Base-by-base conservation (phyloP, 2,329 filamentous ascomycete genomes). In the Coniochaeta sp. region DNA sequence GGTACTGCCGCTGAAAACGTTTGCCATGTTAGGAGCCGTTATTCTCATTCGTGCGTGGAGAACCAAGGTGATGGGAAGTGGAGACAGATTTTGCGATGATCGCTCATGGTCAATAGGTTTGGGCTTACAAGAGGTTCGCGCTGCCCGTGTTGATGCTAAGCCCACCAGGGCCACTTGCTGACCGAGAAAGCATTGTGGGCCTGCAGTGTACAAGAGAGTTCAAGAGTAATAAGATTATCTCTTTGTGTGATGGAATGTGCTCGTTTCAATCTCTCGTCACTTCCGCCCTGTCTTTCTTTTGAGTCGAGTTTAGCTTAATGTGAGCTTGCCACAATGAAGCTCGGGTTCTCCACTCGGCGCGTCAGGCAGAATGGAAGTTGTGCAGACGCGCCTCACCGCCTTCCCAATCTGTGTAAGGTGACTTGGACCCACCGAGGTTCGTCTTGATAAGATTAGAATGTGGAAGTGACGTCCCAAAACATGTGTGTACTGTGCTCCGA, bases 91-190 rank as follows among this genome's bases (percentile, higher is more conserved):
- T n/a, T 40, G 38, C 38, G 17, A 40, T 40, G 38, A 40, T 40
- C 16, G 38, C n/a, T 40, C 34, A 12, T 36, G 7, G 34, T 36
- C n/a, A 3, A n/a, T 4, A 40, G 17, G 47, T 7, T 31, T n/a
- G 26, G 19, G 22, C 79, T 71, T 67, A 83, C 81, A 81, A 80
- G 63, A 79, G 72, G 71, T 86, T 87, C 64, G 84, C 84, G 61
- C 81, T 77, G 64, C 79, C 80, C 19, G 84, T 86, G 73, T 87
- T 88, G 73, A 87, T 87, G 68, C 81, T 85, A 64, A 87, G 77
- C 69, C 81, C 83, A 64, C 77, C 81, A 63, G 83, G 83, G 67
- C 81, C 83, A 71, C 83, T 85, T 61, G 81, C 80, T 66, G 83
- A 86, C 71, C 83, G 79, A 61, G 77, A 57, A 22, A 57, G n/a